A percentile compares a stretch with the other conserved stretches of the same genome.
Evolutionary conservation across 441 rosid species (phyloP).

Genomic region (Capsella rubella): DNA sequence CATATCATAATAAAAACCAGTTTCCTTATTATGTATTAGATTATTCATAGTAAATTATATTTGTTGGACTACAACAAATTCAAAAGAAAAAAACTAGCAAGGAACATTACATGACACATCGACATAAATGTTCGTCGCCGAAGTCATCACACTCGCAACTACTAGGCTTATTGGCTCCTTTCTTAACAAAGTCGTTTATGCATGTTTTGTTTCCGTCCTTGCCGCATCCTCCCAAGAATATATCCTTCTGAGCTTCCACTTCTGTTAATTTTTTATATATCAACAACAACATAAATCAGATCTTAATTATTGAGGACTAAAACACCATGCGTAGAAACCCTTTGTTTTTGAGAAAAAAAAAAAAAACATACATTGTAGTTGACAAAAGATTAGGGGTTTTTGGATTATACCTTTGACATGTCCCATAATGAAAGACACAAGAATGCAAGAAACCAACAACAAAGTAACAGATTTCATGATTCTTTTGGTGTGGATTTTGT

Average conservation of each 20-base stretch:
- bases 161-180: slow-evolving; percentile 21
- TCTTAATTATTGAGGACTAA: background rate
- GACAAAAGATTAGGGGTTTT: background rate
- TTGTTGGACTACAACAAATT: background rate
- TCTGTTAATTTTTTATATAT: slow-evolving; percentile 16
- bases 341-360: background rate
- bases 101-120: background rate
- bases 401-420: slow-evolving; percentile 25
- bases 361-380: background rate
- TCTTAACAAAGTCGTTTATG: slow-evolving; percentile 34
- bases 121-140: slow-evolving; percentile 29
- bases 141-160: slow-evolving; percentile 32
- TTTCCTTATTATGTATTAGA: background rate
- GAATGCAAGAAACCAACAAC: slow-evolving; percentile 36
- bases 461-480: slow-evolving; percentile 35
- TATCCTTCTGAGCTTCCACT: slow-evolving; percentile 34
- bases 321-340: background rate
- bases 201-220: slow-evolving; percentile 24
- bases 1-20: background rate
- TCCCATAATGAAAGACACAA: slow-evolving; percentile 10
- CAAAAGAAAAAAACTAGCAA: background rate
- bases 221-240: slow-evolving; percentile 34
- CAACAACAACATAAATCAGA: background rate
- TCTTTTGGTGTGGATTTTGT: background rate
- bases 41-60: background rate